Evolutionary conservation across 768 basidiomycete genomes (phyloP).

Genomic region (Suillus plorans): DNA sequence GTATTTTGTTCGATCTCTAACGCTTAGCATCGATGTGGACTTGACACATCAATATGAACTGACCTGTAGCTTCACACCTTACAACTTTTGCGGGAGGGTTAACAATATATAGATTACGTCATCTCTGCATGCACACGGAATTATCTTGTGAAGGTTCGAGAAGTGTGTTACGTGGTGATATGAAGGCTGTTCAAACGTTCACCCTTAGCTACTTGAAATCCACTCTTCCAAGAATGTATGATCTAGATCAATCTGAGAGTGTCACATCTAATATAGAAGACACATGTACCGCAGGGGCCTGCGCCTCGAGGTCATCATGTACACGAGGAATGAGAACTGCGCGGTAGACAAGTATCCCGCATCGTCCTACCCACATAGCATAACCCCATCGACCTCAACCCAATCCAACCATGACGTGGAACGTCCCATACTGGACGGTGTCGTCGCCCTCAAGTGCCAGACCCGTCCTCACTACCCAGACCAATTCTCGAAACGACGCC

Average conservation of each 20-base stretch:
- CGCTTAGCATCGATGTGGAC: too few relatives aligned
- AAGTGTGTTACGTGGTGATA: background rate
- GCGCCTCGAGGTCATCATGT: background rate
- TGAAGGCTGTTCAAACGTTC: background rate
- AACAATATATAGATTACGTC: background rate
- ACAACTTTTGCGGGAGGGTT: background rate
- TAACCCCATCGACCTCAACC: background rate
- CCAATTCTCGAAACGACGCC: background rate
- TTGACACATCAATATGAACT: background rate
- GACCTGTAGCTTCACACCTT: background rate
- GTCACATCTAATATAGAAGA: background rate
- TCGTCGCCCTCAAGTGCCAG: background rate
- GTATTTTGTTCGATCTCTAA: background rate
- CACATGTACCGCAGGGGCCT: background rate
- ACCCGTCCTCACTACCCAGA: background rate
- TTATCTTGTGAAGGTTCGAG: slow-evolving; percentile 1
- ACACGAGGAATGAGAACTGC: background rate
- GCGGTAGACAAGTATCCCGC: background rate
- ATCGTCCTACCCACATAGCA: background rate
- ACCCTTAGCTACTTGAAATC: background rate
- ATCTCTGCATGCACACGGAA: background rate
- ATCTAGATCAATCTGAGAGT: background rate
- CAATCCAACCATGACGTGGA: slow-evolving; percentile 2
- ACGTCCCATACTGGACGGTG: background rate
- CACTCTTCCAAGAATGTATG: background rate